Evolutionary conservation across 1,139 yeast species (phyloP), one percentile per base, ranked within the genome.

Genomic region (Waltiozyma sp.): DNA sequence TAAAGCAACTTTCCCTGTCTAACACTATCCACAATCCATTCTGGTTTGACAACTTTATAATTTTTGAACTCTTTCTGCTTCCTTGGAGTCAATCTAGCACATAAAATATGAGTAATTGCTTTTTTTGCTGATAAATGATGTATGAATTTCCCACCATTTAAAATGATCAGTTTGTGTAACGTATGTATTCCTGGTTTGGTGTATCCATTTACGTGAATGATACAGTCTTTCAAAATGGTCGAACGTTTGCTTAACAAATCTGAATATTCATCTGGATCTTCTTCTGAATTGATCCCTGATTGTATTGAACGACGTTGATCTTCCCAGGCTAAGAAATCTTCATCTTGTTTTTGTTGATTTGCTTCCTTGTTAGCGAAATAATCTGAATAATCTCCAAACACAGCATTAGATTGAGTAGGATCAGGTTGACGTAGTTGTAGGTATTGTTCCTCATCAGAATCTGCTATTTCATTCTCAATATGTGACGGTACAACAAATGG

Each of bases 101-200:
- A 94, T 2, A 91, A 65, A 8, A 91, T 82, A 61, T 91, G 97
- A 0, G 96, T 85, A 1, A 82, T 93, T 13, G 74, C 69, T 5
- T 82, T 71, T 55, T 88, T 88, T 23, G 81, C 78, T 7, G 75
- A 68, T 40, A 89, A 60, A 60, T 75, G 80, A 48, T 81, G 80
- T 23, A 83, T 59, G 52, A 85, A 86, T 45, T 66, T 71, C 0
- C 98, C 98, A 0, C 97, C 97, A 59, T 88, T 74, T 9, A 77
- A 54, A 3, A 85, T 75, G 5, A 91, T 79, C 50, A 85, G 56
- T 45, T 80, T 71, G 55, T 85, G 91, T 26, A 91, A 66, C 49
- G 78, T 84, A 41, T 73, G 67, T 15, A 87, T 71, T 7, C 91
- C 77, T 0, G 97, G 96, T 3, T 63, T 64, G 0, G 97, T 91